Base-by-base conservation (phyloP, 148 eudicot species). In the Vaccinium vitisidaea region DNA sequence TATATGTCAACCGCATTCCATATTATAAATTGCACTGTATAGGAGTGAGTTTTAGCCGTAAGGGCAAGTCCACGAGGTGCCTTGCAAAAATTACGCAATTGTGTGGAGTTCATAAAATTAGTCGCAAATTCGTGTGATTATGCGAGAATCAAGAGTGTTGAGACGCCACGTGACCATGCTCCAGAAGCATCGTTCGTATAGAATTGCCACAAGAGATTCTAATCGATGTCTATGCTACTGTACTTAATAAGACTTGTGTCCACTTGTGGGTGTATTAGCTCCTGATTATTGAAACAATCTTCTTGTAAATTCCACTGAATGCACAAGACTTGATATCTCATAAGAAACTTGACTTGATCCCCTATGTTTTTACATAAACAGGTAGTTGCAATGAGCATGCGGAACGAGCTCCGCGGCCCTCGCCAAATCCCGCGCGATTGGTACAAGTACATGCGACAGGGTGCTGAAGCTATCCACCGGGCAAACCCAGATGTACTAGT, bases 401-500 rank as follows among this genome's bases (percentile, higher is more conserved):
- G 86, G 4, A 84, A 84, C 23, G 86, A 84, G 86, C 86, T 69
- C 14, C 77, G 86, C 0, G 86, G 86, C 46, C 77, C 82, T 0
- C 82, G 10, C 23, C 82, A 78, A 49, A 77, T 50, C 43, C 43
- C 19, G 16, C 8, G 4, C 18, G 81, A 19, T 25, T 84, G 86
- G 86, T 84, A 79, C 69, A 69, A 78, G 7, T 84, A 78, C 78
- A 84, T 84, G 82, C n/a, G 69, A 32, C 65, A 84, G 25, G 86
- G 86, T 7, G 92, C 91, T 3, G 63, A 39, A 55, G 79, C 83
- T 1, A 86, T 92, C 32, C 90, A 92, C 54, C 21, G 11, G 39
- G 82, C 70, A 53, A 92, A 86, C 75, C 90, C 90, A 19, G 39
- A 88, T 9, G 56, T 89, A 6, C 80, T 90, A 1, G 87, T 89